phyloP scores from a whole-genome alignment of 2,329 filamentous ascomycete species.

The Xylaria sp. region DNA sequence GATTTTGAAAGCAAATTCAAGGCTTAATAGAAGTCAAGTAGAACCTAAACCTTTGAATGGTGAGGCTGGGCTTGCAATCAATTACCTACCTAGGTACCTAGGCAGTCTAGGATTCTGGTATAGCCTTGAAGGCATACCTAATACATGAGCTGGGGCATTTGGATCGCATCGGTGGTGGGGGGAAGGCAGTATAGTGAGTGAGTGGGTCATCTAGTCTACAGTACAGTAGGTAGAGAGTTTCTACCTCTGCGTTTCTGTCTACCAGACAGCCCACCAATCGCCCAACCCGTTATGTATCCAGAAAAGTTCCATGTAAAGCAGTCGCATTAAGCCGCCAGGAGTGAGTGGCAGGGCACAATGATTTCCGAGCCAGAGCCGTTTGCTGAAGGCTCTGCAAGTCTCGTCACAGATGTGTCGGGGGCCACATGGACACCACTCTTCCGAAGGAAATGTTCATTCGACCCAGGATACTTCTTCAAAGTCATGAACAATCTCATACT shows the following conservation, averaged over 20 bases:
- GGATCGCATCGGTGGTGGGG: not conserved
- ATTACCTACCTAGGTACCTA: no score
- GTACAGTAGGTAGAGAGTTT: no score
- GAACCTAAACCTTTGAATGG: not conserved
- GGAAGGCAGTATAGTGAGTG: not conserved
- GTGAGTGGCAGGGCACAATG: constrained; percentile 36
- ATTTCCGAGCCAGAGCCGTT: constrained; percentile 44
- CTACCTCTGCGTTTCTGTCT: not conserved
- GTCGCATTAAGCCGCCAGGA: not conserved
- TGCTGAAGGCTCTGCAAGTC: constrained; percentile 40
- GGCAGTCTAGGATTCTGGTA: no score
- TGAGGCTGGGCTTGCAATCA: not conserved
- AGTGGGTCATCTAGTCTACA: not conserved
- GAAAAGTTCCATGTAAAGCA: not conserved
- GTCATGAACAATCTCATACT: constrained; percentile 77
- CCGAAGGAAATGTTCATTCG: constrained; percentile 65
- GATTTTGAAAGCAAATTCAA: not conserved
- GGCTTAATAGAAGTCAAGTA: not conserved
- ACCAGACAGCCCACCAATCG: not conserved
- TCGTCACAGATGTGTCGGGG: constrained; percentile 45
- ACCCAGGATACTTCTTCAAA: constrained; percentile 64
- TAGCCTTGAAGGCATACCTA: no score
- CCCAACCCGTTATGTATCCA: not conserved
- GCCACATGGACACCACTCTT: constrained; percentile 60
- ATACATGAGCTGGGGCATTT: not conserved